A percentile compares a stretch with the other conserved stretches of the same genome.
phyloP scores from a whole-genome alignment of 441 rosid genomes.

The Erysimum cheiri region DNA sequence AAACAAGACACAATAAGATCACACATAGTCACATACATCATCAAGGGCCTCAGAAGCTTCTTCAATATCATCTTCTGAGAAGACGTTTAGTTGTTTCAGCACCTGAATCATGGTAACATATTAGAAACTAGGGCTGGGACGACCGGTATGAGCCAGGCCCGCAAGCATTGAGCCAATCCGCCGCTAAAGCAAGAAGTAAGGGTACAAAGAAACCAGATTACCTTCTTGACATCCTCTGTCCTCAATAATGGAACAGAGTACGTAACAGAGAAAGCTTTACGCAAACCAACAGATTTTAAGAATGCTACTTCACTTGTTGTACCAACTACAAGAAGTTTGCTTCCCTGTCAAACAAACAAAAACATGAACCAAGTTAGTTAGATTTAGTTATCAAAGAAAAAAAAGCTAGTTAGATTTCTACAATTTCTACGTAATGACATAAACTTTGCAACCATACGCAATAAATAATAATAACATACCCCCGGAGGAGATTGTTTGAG shows the following conservation, averaged over 20 bases:
- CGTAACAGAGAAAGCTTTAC: constrained; percentile 67
- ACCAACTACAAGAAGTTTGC: constrained; percentile 77
- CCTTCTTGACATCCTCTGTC: constrained; percentile 76
- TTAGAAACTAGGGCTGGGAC: neutral
- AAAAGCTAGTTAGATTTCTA: neutral
- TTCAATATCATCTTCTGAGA: constrained; percentile 58
- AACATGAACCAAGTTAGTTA: neutral
- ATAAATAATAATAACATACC: constrained; percentile 44
- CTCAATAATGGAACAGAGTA: constrained; percentile 69
- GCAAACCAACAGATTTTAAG: constrained; percentile 69
- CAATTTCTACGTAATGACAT: neutral
- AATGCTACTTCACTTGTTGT: constrained; percentile 83
- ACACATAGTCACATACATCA: constrained; percentile 54
- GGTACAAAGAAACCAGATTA: constrained; percentile 18
- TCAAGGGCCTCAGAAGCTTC: constrained; percentile 72
- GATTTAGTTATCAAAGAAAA: neutral
- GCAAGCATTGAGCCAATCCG: too few relatives aligned
- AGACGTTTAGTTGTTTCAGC: constrained; percentile 66
- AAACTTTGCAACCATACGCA: neutral
- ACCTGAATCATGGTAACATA: constrained; percentile 49
- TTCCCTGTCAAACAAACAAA: constrained; percentile 53
- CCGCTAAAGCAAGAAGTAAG: too few relatives aligned
- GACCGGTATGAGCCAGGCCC: too few relatives aligned
- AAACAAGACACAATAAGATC: neutral
- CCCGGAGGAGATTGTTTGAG: constrained; percentile 56